These are phyloP conservation scores for Argentina anserina DNA, from an alignment of 306 rosid species.

Conservation along the genomic window DNA sequence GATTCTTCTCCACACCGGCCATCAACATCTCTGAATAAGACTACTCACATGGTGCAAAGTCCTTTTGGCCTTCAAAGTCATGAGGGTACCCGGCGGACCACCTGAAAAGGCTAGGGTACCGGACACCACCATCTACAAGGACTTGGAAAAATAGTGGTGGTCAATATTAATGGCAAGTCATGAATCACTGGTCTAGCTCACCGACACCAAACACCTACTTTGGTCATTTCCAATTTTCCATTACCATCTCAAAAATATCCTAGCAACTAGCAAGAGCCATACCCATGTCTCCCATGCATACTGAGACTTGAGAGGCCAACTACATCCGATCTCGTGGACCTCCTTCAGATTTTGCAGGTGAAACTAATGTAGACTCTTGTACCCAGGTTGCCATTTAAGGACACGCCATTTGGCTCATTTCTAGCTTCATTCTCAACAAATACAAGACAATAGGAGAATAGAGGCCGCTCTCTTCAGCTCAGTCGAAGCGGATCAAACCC, in stretches of 20 bases:
- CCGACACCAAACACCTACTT: constrained; percentile 13
- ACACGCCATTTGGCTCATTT: not conserved
- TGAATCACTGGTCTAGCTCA: not conserved
- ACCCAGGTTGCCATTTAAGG: not conserved
- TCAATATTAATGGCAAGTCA: not conserved
- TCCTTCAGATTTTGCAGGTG: not conserved
- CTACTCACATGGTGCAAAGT: constrained; percentile 8
- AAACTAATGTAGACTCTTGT: not conserved
- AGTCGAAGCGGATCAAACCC: no score
- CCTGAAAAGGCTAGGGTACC: not conserved
- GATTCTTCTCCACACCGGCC: constrained; percentile 8
- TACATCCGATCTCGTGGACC: not conserved
- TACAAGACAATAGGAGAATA: no score
- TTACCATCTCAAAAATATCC: not conserved
- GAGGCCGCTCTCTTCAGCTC: no score
- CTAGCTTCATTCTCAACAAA: not conserved
- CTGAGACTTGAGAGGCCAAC: not conserved
- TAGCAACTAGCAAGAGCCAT: not conserved
- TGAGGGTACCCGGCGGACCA: not conserved
- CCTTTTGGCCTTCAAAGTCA: not conserved
- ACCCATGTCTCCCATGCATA: not conserved
- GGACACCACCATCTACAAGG: not conserved
- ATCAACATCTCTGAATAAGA: constrained; percentile 15
- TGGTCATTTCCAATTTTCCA: constrained; percentile 3
- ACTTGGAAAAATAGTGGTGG: not conserved